phyloP scores from a whole-genome alignment of 345 rosid genomes.

The Eutrema japonicum region DNA sequence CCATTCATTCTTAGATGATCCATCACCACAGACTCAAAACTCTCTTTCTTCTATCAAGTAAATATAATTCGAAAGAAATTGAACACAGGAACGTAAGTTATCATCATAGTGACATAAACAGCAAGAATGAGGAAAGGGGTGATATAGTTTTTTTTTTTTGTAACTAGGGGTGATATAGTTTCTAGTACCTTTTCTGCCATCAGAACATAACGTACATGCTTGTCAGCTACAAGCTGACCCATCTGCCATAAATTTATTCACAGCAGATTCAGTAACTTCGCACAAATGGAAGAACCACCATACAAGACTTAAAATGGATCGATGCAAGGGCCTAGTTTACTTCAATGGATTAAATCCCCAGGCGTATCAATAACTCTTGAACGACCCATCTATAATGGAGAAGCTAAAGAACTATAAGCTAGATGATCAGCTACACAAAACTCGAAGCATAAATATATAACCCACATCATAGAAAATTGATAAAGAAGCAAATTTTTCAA shows the following conservation, averaged over 20 bases:
- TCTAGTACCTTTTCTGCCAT: constrained; percentile 65
- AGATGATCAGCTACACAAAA: not conserved
- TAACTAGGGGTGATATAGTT: not conserved
- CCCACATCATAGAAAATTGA: not conserved
- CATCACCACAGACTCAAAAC: constrained; percentile 88
- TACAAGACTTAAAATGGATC: not conserved
- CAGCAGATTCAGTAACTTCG: constrained; percentile 19
- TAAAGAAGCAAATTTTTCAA: constrained; percentile 13
- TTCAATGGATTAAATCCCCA: not conserved
- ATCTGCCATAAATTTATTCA: constrained; percentile 46
- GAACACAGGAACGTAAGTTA: not conserved
- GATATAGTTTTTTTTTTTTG: constrained; percentile 14
- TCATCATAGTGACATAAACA: constrained; percentile 1
- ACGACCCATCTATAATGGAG: not conserved
- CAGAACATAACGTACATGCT: constrained; percentile 67
- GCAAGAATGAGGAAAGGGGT: not conserved
- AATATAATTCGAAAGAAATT: not conserved
- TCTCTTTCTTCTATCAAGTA: constrained; percentile 63
- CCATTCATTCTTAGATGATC: constrained; percentile 91
- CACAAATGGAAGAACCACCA: constrained; percentile 5
- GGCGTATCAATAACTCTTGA: constrained; percentile 1
- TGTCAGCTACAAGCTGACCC: constrained; percentile 66
- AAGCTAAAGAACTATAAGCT: not conserved
- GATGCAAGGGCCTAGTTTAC: not conserved
- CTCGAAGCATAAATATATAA: not conserved